These are phyloP conservation scores for Cicer chorassanicum DNA, from an alignment of 306 rosid species.

Conservation along the genomic window DNA sequence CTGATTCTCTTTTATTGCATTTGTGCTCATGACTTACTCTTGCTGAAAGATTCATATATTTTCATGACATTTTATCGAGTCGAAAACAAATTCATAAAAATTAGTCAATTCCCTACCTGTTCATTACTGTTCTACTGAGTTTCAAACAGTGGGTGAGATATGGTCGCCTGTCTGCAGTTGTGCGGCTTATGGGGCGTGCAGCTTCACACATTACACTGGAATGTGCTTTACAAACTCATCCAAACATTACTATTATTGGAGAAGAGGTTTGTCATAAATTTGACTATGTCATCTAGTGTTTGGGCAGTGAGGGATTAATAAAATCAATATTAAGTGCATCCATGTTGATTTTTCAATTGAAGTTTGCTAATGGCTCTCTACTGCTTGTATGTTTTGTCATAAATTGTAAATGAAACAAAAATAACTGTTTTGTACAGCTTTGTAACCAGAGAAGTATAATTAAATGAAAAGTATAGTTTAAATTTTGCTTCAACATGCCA, in stretches of 20 bases:
- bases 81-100: constrained; percentile 16
- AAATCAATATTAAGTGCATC: constrained; percentile 35
- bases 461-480: constrained; percentile 12
- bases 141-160: constrained; percentile 36
- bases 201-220: constrained; percentile 98
- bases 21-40: not conserved
- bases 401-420: constrained; percentile 24
- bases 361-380: constrained; percentile 26
- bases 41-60: constrained; percentile 17
- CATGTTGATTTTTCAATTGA: constrained; percentile 19
- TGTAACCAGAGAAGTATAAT: constrained; percentile 1
- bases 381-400: constrained; percentile 18
- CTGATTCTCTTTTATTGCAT: constrained; percentile 22
- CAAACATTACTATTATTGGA: constrained; percentile 91
- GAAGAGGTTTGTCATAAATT: constrained; percentile 67
- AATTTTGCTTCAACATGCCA: not conserved
- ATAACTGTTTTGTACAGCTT: constrained; percentile 29
- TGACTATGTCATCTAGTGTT: constrained; percentile 32
- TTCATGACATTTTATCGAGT: constrained; percentile 23
- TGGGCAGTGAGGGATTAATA: constrained; percentile 18
- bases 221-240: constrained; percentile 99
- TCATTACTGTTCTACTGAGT: constrained; percentile 25
- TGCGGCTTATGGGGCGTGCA: constrained; percentile 99
- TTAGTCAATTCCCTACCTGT: constrained; percentile 27
- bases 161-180: constrained; percentile 68